phyloP scores from a whole-genome alignment of 2,329 filamentous ascomycete species.

The Aspergillus flavus region DNA sequence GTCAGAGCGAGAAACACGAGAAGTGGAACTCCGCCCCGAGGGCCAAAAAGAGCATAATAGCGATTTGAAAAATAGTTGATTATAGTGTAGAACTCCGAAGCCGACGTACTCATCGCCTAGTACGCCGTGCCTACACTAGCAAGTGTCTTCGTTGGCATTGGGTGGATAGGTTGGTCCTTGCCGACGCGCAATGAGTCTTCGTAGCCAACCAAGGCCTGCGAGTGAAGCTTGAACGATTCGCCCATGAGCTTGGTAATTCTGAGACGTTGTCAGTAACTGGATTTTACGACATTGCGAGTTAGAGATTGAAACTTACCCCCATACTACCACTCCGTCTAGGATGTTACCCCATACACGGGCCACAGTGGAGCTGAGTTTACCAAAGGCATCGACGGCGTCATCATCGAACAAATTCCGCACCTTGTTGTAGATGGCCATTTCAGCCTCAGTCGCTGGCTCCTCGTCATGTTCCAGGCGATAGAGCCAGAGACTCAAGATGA shows the following conservation, averaged over 20 bases:
- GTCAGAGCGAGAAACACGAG: not conserved
- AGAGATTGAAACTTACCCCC: slow-evolving; percentile 75
- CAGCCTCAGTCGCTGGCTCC: slow-evolving; percentile 62
- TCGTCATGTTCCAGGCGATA: slow-evolving; percentile 99
- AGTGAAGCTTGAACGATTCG: slow-evolving; percentile 95
- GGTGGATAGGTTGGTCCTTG: slow-evolving; percentile 46
- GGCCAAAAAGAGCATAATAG: slow-evolving; percentile 9
- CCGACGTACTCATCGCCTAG: slow-evolving; percentile 25
- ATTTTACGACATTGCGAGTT: not conserved
- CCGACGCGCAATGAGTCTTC: slow-evolving; percentile 63
- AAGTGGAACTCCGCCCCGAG: not conserved
- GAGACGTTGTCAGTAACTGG: slow-evolving; percentile 47
- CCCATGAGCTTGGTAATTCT: slow-evolving; percentile 80
- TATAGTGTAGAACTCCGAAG: slow-evolving; percentile 1
- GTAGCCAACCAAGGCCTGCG: slow-evolving; percentile 91
- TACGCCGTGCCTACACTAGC: slow-evolving; percentile 47
- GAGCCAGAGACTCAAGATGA: slow-evolving; percentile 96
- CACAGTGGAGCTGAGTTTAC: slow-evolving; percentile 91
- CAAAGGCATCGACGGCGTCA: slow-evolving; percentile 80
- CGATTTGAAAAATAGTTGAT: slow-evolving; percentile 20
- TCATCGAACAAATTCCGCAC: slow-evolving; percentile 83
- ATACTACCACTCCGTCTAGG: slow-evolving; percentile 97
- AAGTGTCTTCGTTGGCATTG: slow-evolving; percentile 48
- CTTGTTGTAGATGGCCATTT: slow-evolving; percentile 60
- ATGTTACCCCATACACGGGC: slow-evolving; percentile 96